Conservation (phyloP, 257 asterid genomes). For the Knoxia roxburghii region DNA sequence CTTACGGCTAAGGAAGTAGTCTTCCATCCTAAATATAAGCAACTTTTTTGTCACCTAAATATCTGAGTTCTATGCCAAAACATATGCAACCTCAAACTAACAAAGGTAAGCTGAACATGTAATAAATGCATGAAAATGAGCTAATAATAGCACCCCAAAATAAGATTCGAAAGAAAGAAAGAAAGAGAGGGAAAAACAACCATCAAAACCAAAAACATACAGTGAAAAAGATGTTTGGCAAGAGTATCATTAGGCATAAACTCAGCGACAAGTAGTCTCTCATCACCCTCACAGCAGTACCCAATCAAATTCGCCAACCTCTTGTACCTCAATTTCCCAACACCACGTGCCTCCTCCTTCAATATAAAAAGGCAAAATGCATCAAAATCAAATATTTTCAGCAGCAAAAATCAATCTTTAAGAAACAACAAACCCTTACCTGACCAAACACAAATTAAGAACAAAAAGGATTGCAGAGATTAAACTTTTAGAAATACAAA, state of each 20-base stretch:
- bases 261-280: constrained; percentile 93
- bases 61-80: not conserved
- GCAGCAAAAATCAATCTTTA: not conserved
- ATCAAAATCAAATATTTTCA: constrained; percentile 8
- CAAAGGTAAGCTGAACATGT: not conserved
- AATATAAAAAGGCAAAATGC: not conserved
- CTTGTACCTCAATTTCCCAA: constrained; percentile 92
- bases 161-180: not conserved
- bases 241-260: constrained; percentile 98
- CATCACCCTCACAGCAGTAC: constrained; percentile 95
- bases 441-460: not conserved
- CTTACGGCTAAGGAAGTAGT: not conserved
- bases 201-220: constrained; percentile 30
- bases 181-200: not conserved
- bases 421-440: constrained; percentile 10
- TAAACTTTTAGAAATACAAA: constrained; percentile 19
- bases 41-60: too few species aligned
- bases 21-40: not conserved
- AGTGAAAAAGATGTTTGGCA: constrained; percentile 91
- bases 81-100: not conserved
- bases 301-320: constrained; percentile 97
- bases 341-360: constrained; percentile 94
- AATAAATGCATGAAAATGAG: not conserved
- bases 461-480: not conserved
- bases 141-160: not conserved